These are phyloP conservation scores for Cinchona pubescens DNA, from an alignment of 257 asterid genomes.

Conservation along the genomic window DNA sequence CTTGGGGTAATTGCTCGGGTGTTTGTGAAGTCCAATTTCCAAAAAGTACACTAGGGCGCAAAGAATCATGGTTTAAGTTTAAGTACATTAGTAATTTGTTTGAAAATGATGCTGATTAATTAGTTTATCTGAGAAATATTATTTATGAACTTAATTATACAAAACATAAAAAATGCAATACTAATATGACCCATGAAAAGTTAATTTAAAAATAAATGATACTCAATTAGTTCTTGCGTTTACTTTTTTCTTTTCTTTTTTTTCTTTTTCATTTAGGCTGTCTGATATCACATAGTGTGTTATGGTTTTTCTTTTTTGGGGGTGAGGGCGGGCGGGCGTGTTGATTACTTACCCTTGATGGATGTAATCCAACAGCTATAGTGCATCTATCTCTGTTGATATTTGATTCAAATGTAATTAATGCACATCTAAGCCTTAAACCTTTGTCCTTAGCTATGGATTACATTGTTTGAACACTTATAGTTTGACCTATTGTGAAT, in stretches of 20 bases:
- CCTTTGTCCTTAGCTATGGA: background rate
- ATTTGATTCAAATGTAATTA: background rate
- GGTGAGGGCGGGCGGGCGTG: too few species aligned
- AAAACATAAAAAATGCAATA: too few species aligned
- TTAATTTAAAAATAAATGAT: too few species aligned
- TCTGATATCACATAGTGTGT: too few species aligned
- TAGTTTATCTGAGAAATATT: too few species aligned
- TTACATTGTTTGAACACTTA: background rate
- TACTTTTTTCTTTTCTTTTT: too few species aligned
- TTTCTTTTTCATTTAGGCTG: too few species aligned
- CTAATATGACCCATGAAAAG: background rate
- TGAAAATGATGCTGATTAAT: too few species aligned
- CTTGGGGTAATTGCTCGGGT: slow-evolving; percentile 45
- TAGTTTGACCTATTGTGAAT: slow-evolving; percentile 9
- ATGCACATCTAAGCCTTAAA: background rate
- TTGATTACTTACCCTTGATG: too few species aligned
- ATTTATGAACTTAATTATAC: too few species aligned
- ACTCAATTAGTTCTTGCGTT: background rate
- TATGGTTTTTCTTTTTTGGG: too few species aligned
- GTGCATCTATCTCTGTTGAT: background rate
- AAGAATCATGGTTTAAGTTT: slow-evolving; percentile 4
- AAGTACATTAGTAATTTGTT: background rate
- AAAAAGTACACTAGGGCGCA: too few species aligned
- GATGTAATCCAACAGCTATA: slow-evolving; percentile 1
- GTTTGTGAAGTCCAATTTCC: slow-evolving; percentile 29